These are phyloP conservation scores for Ashbya aceris DNA, from an alignment of 1,139 yeast genomes.

Conservation along the genomic window DNA sequence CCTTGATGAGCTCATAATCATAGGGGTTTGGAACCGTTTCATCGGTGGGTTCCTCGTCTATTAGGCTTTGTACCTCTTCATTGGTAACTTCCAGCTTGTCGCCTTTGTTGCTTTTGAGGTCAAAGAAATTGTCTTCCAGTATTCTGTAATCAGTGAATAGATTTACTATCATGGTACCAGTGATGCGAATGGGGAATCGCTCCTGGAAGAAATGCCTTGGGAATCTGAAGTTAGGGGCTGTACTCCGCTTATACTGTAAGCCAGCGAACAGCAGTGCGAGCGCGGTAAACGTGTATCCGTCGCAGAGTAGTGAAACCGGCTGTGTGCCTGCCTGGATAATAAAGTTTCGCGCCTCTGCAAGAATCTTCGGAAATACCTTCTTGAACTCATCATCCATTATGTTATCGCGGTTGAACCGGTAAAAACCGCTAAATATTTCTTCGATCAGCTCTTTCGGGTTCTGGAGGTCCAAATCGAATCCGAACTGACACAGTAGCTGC, in stretches of 20 bases:
- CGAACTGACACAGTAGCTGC: constrained; percentile 24
- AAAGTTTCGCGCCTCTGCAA: constrained; percentile 28
- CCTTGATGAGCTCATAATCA: constrained; percentile 21
- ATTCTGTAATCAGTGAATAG: constrained; percentile 25
- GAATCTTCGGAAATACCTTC: constrained; percentile 23
- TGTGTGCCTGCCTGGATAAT: constrained; percentile 31
- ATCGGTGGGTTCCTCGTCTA: constrained; percentile 18
- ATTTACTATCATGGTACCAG: constrained; percentile 18
- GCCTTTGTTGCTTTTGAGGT: constrained; percentile 29
- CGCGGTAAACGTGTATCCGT: constrained; percentile 26
- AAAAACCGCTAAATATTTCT: constrained; percentile 28
- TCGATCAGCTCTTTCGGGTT: constrained; percentile 30
- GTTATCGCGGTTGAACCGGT: constrained; percentile 26
- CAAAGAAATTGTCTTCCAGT: constrained; percentile 29
- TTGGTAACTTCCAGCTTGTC: constrained; percentile 22
- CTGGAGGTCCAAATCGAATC: constrained; percentile 28
- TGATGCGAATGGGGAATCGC: constrained; percentile 21
- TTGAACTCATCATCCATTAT: constrained; percentile 23
- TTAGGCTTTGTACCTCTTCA: constrained; percentile 17
- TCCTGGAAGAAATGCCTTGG: constrained; percentile 26
- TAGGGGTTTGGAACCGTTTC: constrained; percentile 13
- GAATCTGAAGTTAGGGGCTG: constrained; percentile 21
- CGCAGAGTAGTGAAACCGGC: constrained; percentile 28
- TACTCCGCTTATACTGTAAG: constrained; percentile 21
- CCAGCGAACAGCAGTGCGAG: constrained; percentile 27